Percentiles rank a stretch among this genome's conserved stretches.
phyloP scores from a whole-genome alignment of 1,139 yeast species.

The Pichia sp. region DNA sequence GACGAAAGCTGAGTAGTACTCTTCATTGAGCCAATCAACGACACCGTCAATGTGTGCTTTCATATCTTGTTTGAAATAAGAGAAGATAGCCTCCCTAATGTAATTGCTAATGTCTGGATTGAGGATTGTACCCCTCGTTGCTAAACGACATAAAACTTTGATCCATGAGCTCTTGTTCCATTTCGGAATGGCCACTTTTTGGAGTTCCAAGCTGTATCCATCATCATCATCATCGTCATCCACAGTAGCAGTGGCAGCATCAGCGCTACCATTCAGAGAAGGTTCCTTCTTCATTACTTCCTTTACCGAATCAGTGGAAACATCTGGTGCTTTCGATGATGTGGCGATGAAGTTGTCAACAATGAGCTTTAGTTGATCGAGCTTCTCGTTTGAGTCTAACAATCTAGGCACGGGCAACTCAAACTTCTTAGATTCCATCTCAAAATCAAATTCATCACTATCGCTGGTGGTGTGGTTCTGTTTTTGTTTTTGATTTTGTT shows the following conservation, averaged over 20 bases:
- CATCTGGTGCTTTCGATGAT: too few species aligned
- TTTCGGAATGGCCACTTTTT: too few species aligned
- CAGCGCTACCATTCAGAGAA: too few species aligned
- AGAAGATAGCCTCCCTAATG: conserved; percentile 64
- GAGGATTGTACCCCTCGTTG: conserved; percentile 65
- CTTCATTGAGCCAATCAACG: conserved; percentile 95
- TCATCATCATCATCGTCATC: too few species aligned
- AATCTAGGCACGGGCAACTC: conserved; percentile 52
- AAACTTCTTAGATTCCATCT: conserved; percentile 39
- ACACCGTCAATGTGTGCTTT: conserved; percentile 66
- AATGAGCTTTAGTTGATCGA: conserved; percentile 45
- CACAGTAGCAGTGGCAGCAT: too few species aligned
- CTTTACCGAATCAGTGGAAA: too few species aligned
- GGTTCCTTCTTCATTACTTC: too few species aligned
- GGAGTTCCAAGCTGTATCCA: too few species aligned
- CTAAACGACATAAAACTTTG: too few species aligned
- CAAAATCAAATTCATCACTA: conserved; percentile 33
- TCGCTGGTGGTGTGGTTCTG: too few species aligned
- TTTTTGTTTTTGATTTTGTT: too few species aligned
- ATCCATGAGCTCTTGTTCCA: too few species aligned
- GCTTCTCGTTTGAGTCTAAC: conserved; percentile 42
- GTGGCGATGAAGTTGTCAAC: conserved; percentile 47
- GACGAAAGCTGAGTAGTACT: conserved; percentile 64
- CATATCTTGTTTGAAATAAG: conserved; percentile 68
- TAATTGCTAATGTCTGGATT: conserved; percentile 43